Percentiles rank a stretch among this genome's conserved stretches.
Conservation (phyloP, 768 basidiomycete species). For the Cantharellus cinnabarinus region DNA sequence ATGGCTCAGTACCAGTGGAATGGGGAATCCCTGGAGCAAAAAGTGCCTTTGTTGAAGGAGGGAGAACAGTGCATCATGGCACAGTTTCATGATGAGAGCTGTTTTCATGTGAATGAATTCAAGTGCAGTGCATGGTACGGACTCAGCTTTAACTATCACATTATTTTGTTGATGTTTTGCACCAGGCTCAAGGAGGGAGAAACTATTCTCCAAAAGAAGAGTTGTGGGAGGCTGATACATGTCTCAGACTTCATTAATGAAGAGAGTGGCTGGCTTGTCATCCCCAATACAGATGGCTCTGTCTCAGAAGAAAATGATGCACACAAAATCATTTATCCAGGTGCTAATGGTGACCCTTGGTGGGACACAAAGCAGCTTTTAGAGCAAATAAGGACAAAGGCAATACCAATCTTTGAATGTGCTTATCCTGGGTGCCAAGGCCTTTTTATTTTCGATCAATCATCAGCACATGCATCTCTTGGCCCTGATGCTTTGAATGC, state of each 20-base stretch:
- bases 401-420: background rate
- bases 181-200: constrained; percentile 4
- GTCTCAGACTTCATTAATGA: constrained; percentile 24
- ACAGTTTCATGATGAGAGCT: constrained; percentile 18
- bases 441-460: constrained; percentile 7
- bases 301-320: constrained; percentile 15
- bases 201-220: constrained; percentile 14
- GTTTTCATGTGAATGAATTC: constrained; percentile 15
- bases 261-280: constrained; percentile 14
- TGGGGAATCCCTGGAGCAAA: too few species aligned
- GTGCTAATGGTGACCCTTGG: constrained; percentile 1
- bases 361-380: constrained; percentile 7
- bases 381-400: constrained; percentile 2
- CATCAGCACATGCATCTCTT: constrained; percentile 17
- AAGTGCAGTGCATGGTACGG: constrained; percentile 3
- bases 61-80: constrained; percentile 15
- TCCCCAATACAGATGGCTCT: constrained; percentile 10
- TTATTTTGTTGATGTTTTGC: background rate
- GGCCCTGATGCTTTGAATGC: constrained; percentile 22
- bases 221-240: constrained; percentile 15
- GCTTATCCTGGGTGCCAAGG: background rate
- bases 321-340: constrained; percentile 10
- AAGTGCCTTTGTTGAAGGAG: too few species aligned
- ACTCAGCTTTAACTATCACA: background rate
- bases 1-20: background rate